Evolutionary conservation across 495 filamentous ascomycete genomes (phyloP).

Genomic region (Talaromyces nanjingensis): DNA sequence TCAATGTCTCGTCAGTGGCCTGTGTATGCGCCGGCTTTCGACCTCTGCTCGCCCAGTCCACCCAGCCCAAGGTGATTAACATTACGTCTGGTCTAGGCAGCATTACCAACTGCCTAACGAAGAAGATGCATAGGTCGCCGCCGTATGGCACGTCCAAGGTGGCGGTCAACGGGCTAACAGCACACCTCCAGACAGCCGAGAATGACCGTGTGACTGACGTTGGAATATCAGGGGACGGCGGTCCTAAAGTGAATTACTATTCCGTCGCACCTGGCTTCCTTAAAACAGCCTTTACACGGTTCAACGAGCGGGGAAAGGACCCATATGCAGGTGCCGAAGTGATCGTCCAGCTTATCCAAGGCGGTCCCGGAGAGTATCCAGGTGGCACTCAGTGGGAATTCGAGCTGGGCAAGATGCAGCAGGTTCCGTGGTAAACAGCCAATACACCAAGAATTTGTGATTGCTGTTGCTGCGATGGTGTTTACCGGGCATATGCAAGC

Average conservation of each 20-base stretch:
- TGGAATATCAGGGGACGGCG: slow-evolving; percentile 5
- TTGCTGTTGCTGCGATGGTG: too few species aligned
- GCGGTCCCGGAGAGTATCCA: slow-evolving; percentile 16
- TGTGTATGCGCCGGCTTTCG: slow-evolving; percentile 21
- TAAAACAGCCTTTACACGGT: slow-evolving; percentile 34
- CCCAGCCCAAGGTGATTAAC: slow-evolving; percentile 19
- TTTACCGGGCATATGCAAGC: too few species aligned
- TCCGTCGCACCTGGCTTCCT: slow-evolving; percentile 19
- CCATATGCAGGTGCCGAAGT: slow-evolving; percentile 26
- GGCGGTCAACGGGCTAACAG: slow-evolving; percentile 26
- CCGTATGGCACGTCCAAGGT: slow-evolving; percentile 23
- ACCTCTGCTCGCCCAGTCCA: slow-evolving; percentile 17
- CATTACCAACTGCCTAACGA: slow-evolving; percentile 8
- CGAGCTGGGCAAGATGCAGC: slow-evolving; percentile 25
- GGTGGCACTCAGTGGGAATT: slow-evolving; percentile 25
- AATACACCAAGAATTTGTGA: too few species aligned
- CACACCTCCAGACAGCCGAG: slow-evolving; percentile 26
- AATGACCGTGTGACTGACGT: slow-evolving; percentile 14
- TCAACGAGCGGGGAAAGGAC: slow-evolving; percentile 17
- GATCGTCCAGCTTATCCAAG: slow-evolving; percentile 22
- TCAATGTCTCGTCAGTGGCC: slow-evolving; percentile 22
- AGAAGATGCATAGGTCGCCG: slow-evolving; percentile 15
- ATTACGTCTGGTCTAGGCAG: slow-evolving; percentile 18
- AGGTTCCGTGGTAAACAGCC: slow-evolving; percentile 24
- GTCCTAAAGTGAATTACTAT: slow-evolving; percentile 19